A percentile compares a stretch with the other conserved stretches of the same genome.
These are phyloP conservation scores for Aspergillus incahuasiensis DNA, from an alignment of 495 filamentous ascomycete genomes.

Conservation along the genomic window DNA sequence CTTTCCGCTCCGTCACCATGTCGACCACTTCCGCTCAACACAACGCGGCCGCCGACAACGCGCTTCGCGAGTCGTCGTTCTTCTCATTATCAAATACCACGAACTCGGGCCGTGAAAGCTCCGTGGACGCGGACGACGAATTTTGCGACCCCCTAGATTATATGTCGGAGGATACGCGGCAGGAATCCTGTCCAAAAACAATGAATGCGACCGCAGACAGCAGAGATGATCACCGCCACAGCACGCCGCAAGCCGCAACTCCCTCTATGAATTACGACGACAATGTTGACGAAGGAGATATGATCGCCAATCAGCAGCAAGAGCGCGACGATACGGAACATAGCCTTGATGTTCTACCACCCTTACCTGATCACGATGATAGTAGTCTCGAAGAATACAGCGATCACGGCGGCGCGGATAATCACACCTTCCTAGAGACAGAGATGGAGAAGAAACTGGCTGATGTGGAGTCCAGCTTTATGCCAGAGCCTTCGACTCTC, in stretches of 20 bases:
- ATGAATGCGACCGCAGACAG: slow-evolving; percentile 18
- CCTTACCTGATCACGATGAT: slow-evolving; percentile 38
- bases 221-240: slow-evolving; percentile 4
- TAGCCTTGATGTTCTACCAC: slow-evolving; percentile 28
- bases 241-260: slow-evolving; percentile 13
- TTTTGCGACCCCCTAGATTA: slow-evolving; percentile 30
- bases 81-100: slow-evolving; percentile 28
- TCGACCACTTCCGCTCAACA: slow-evolving; percentile 28
- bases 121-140: slow-evolving; percentile 37
- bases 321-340: slow-evolving; percentile 22
- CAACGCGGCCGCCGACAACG: slow-evolving; percentile 8
- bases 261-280: slow-evolving; percentile 9
- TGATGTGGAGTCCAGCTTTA: slow-evolving; percentile 85
- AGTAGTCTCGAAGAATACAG: slow-evolving; percentile 37
- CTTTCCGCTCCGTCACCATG: slow-evolving; percentile 31
- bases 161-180: slow-evolving; percentile 34
- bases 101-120: slow-evolving; percentile 29
- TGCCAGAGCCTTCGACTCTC: slow-evolving; percentile 50
- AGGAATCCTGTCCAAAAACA: slow-evolving; percentile 23
- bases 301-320: slow-evolving; percentile 11
- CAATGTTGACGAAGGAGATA: slow-evolving; percentile 3
- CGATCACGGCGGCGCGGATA: slow-evolving; percentile 36
- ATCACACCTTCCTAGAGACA: slow-evolving; percentile 53
- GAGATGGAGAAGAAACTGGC: slow-evolving; percentile 68
- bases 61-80: slow-evolving; percentile 25